A percentile compares a stretch with the other conserved stretches of the same genome.
phyloP scores from a whole-genome alignment of 208 protist genomes.

The Trypanosoma theileri region DNA sequence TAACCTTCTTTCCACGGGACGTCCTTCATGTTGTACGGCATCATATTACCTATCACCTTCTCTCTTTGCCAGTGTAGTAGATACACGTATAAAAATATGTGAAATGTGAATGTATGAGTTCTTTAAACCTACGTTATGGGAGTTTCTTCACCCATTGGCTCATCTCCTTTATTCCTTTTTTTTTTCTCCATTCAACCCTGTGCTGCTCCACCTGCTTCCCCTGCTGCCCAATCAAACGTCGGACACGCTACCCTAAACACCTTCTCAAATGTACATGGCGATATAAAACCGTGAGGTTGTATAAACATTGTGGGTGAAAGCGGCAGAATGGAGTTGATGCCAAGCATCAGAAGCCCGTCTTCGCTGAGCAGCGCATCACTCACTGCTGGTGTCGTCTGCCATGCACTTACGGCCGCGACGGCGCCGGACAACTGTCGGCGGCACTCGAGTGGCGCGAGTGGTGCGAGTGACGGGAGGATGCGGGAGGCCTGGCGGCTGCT shows the following conservation, averaged over 20 bases:
- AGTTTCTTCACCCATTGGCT: too few species aligned
- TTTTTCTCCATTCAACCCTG: neutral
- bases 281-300: slow-evolving; percentile 1
- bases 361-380: neutral
- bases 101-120: too few species aligned
- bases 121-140: too few species aligned
- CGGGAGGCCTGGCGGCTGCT: slow-evolving; percentile 56
- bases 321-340: neutral
- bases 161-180: neutral
- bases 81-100: too few species aligned
- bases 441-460: slow-evolving; percentile 27
- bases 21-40: too few species aligned
- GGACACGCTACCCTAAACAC: neutral
- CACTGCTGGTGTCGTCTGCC: neutral
- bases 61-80: too few species aligned
- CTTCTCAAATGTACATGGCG: slow-evolving; percentile 7
- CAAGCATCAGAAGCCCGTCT: neutral
- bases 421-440: slow-evolving; percentile 5
- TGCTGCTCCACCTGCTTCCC: neutral
- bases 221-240: neutral
- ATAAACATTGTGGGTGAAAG: neutral
- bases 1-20: too few species aligned
- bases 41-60: too few species aligned
- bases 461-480: slow-evolving; percentile 57
- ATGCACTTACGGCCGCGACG: slow-evolving; percentile 1